phyloP scores from a whole-genome alignment of 129 eudicot genomes.

The Arctium minus region DNA sequence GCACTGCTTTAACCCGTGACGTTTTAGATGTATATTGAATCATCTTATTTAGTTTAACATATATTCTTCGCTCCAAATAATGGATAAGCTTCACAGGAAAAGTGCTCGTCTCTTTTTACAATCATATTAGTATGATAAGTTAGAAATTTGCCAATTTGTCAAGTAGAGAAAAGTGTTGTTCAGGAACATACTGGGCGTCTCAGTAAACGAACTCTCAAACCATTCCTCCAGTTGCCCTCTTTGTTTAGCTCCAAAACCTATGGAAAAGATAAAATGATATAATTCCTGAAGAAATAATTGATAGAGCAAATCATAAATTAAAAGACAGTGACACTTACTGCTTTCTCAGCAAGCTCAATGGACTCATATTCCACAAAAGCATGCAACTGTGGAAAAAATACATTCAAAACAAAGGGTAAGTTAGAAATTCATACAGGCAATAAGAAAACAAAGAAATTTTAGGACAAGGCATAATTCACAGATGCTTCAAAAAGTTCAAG shows the following conservation, averaged over 20 bases:
- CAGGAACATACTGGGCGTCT: conserved; percentile 55
- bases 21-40: not conserved
- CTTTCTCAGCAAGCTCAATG: conserved; percentile 82
- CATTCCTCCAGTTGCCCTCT: conserved; percentile 86
- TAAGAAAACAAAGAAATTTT: not conserved
- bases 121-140: not conserved
- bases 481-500: not conserved
- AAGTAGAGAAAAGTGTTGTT: not conserved
- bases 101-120: not conserved
- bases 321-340: conserved; percentile 46
- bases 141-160: not conserved
- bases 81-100: not conserved
- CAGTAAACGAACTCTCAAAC: conserved; percentile 86
- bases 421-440: not conserved
- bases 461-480: not conserved
- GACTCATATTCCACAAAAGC: conserved; percentile 97
- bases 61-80: conserved; percentile 3
- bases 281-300: conserved; percentile 5
- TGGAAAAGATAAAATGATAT: not conserved
- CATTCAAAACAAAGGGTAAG: not conserved
- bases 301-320: not conserved
- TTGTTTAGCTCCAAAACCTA: conserved; percentile 79
- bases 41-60: conserved; percentile 2
- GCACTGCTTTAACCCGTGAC: not conserved
- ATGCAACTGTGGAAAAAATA: conserved; percentile 53